Base-by-base conservation (phyloP, 1,284 basidiomycete genomes). In the Thelephora terrestris region DNA sequence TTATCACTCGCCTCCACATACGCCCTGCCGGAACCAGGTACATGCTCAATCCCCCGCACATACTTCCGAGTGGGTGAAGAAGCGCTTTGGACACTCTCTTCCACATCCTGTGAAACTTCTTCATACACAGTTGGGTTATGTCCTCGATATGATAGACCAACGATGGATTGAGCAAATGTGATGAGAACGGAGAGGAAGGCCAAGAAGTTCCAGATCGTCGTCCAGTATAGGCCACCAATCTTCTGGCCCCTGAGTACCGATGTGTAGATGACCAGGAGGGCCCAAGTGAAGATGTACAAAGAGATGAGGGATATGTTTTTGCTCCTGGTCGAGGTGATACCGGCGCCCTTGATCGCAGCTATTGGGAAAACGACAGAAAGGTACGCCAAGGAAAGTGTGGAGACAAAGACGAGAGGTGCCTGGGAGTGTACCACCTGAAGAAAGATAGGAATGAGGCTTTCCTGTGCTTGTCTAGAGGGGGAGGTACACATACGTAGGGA, bases 371-470 rank as follows among this genome's bases (percentile, higher is more conserved):
- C 61, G 46, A 76, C 53, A 2, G 68, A 62, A 35, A 85, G 61
- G 57, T 77, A 79, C 0, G 74, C 66, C 25, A 82, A 58, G 3
- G 74, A 65, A 35, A 76, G 57, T 38, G 68, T 65, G 0, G 79
- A 75, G 25, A 70, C 54, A 17, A 81, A 59, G 23, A 82, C 75
- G 16, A 73, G 54, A 50, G 75, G 71, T 5, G 75, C 73, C 7
- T 68, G 70, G 0, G 81, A 75, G 57, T 87, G 79, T 9, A 79
- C 63, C 43, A 79, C 70, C 85, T 86, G 51, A n/a, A 40, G 1
- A 42, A n/a, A n/a, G n/a, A 43, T 10, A 39, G 1, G 21, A 23
- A 43, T 18, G 24, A 17, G 47, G 5, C 40, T 23, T 43, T 7
- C 40, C 9, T 16, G 24, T 27, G 40, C 23, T 35, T 7, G 25